Base-by-base conservation (phyloP, 139 green algal genomes). In the Chlamydomonas sp. region DNA sequence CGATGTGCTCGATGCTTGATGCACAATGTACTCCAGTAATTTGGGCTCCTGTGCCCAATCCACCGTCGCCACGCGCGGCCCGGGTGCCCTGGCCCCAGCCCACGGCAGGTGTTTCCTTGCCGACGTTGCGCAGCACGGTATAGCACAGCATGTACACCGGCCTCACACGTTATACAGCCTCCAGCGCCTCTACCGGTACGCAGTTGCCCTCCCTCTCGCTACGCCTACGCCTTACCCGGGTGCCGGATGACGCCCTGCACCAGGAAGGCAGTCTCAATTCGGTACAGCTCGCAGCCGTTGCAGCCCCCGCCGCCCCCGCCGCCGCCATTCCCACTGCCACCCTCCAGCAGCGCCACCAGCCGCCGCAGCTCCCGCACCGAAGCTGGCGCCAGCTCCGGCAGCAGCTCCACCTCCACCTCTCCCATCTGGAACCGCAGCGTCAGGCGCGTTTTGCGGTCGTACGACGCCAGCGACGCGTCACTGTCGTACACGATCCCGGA, bases 191-290 rank as follows among this genome's bases (percentile, higher is more conserved):
- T n/a, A n/a, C n/a, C n/a, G n/a, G n/a, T n/a, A n/a, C n/a, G n/a
- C n/a, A n/a, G n/a, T n/a, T n/a, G 3, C 10, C 12, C 7, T 9
- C 9, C 68, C 10, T 57, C 75, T 5, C 6, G 49, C 75, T 12
- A 5, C 57, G 59, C 68, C 59, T 12, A 2, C 20, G 0, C 5
- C 83, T 2, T 63, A 82, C 83, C 83, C 16, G 83, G 73, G 62
- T 88, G 63, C 4, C 60, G 57, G 5, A 92, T 71, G 20, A 90
- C 79, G 20, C 89, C 89, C 77, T 92, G 89, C 69, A 92, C 80
- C 57, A 92, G 80, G 75, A 92, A 92, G 79, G 78, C 58, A 58
- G 72, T 69, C 75, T 89, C 88, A 3, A 72, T n/a, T 31, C 85
- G 85, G 63, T 85, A 90, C 61, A 79, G 5, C 49, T 69, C 8